These are phyloP conservation scores for Ceratocystis huliohia DNA, from an alignment of 2,329 filamentous ascomycete species.

Conservation along the genomic window DNA sequence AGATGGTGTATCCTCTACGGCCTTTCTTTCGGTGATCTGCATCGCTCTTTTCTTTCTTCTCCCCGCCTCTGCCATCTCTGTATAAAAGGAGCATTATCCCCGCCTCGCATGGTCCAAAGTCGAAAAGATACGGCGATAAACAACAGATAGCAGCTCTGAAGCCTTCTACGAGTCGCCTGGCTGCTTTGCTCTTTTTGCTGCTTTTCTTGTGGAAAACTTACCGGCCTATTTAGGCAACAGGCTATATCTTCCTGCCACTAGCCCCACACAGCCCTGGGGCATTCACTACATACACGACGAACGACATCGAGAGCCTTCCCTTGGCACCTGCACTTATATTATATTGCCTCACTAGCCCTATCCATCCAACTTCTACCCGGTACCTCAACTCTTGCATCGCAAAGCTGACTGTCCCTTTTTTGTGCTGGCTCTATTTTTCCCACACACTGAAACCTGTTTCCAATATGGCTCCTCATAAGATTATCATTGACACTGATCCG, in stretches of 20 bases:
- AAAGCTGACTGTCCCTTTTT: not conserved
- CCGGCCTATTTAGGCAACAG: not conserved
- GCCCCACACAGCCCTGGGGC: not conserved
- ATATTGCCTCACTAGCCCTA: not conserved
- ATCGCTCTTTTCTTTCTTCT: too few relatives aligned
- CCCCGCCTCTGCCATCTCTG: too few relatives aligned
- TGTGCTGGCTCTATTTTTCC: not conserved
- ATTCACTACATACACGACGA: not conserved
- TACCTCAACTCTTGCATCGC: not conserved
- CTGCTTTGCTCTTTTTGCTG: not conserved
- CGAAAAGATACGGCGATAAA: not conserved
- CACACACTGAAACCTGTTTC: not conserved
- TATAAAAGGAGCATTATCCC: not conserved
- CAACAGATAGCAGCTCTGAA: not conserved
- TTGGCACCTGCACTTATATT: not conserved
- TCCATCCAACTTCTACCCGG: not conserved
- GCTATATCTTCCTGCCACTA: not conserved
- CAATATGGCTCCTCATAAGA: constrained; percentile 53
- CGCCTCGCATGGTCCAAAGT: not conserved
- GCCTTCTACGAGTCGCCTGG: not conserved
- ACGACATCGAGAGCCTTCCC: not conserved
- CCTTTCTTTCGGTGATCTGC: too few relatives aligned
- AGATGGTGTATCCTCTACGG: too few relatives aligned
- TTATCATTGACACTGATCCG: constrained; percentile 95
- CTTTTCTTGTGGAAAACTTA: not conserved